Conservation (phyloP, 495 filamentous ascomycete species). For the Talaromyces nanjingensis region DNA sequence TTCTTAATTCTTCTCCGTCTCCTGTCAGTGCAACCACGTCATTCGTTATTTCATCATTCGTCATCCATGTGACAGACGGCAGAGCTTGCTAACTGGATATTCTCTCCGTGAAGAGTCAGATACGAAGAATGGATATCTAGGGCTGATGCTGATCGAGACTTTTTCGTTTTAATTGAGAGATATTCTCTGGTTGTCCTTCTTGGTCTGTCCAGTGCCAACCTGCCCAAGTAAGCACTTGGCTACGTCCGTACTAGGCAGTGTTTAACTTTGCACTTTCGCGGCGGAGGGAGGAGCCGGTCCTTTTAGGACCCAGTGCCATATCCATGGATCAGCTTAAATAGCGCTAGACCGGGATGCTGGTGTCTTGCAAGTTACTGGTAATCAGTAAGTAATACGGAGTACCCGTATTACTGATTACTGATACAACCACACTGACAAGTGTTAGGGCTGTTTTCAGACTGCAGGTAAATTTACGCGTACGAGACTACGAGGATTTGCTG, state of each 20-base stretch:
- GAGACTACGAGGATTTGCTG: neutral
- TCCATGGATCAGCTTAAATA: slow-evolving; percentile 9
- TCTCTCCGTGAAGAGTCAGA: neutral
- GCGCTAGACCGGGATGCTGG: slow-evolving; percentile 2
- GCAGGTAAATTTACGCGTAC: neutral
- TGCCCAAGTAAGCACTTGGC: neutral
- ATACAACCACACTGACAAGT: neutral
- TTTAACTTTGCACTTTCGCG: neutral
- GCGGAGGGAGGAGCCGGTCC: slow-evolving; percentile 4
- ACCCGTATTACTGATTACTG: neutral
- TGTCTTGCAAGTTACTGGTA: neutral
- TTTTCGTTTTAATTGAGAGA: too few relatives aligned
- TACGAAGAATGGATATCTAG: neutral
- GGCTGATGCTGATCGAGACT: too few relatives aligned
- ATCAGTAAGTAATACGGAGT: neutral
- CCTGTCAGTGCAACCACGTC: slow-evolving; percentile 1
- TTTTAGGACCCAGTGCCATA: slow-evolving; percentile 9
- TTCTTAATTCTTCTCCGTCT: neutral
- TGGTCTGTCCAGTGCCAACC: neutral
- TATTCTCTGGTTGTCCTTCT: too few relatives aligned
- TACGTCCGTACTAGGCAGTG: neutral
- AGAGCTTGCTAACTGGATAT: neutral
- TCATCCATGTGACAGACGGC: slow-evolving; percentile 2
- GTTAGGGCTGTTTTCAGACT: neutral
- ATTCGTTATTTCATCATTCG: neutral